Evolutionary conservation across 176 grass and related monocot species (phyloP).

Genomic region (Musa schizocarpa): DNA sequence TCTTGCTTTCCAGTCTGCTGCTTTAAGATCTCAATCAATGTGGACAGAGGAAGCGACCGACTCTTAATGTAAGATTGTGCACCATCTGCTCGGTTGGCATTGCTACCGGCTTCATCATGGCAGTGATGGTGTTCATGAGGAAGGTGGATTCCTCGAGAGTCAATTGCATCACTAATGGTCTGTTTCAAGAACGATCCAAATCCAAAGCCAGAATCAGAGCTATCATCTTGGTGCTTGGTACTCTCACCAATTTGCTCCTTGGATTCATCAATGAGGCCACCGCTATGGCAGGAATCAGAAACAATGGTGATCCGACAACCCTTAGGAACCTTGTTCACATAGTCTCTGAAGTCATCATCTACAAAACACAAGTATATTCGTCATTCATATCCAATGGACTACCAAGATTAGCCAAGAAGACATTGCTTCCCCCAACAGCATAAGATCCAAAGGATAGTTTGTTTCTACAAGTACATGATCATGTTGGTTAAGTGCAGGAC

Average conservation of each 20-base stretch:
- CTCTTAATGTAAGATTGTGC: constrained; percentile 13
- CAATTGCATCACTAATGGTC: constrained; percentile 25
- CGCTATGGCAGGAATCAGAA: constrained; percentile 81
- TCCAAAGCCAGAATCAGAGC: constrained; percentile 17
- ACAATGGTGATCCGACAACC: constrained; percentile 72
- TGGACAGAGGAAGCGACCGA: constrained; percentile 60
- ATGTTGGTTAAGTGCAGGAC: background rate
- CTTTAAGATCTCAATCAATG: constrained; percentile 63
- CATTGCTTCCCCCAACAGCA: background rate
- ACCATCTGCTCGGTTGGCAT: background rate
- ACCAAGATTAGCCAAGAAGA: background rate
- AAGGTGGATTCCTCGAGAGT: constrained; percentile 35
- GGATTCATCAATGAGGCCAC: constrained; percentile 63
- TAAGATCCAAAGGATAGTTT: background rate
- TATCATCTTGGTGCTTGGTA: constrained; percentile 26
- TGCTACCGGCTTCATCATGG: background rate
- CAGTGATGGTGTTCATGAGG: constrained; percentile 13
- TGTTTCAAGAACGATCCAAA: constrained; percentile 31
- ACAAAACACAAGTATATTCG: constrained; percentile 1
- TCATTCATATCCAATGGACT: background rate
- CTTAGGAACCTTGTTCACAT: constrained; percentile 51
- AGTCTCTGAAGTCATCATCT: constrained; percentile 84
- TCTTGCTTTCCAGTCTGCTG: constrained; percentile 67
- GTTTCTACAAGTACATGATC: background rate
- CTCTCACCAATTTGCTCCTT: constrained; percentile 91